These are phyloP conservation scores for Tetragonia tetragonoides DNA, from an alignment of 148 eudicot species.

Conservation along the genomic window DNA sequence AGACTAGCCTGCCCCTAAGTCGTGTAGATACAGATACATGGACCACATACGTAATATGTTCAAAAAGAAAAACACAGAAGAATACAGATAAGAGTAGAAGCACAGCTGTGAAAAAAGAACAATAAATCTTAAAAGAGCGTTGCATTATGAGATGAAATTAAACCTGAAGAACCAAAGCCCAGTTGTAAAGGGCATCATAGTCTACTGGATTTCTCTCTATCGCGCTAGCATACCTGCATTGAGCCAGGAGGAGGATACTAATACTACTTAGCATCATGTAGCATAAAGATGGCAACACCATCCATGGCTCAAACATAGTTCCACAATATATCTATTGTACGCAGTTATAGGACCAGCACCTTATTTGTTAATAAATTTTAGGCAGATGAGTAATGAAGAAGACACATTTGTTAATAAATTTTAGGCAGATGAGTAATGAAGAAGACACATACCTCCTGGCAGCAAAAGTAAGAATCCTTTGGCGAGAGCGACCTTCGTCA, in stretches of 20 bases:
- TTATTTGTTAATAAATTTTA: not conserved
- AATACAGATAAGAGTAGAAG: not conserved
- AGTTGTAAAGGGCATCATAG: conserved; percentile 90
- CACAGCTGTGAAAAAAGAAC: conserved; percentile 1
- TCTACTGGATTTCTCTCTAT: conserved; percentile 80
- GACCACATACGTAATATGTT: not conserved
- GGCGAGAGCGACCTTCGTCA: conserved; percentile 89
- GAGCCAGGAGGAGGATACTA: not conserved
- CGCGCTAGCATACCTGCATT: conserved; percentile 80
- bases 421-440: not conserved
- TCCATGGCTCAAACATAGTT: not conserved
- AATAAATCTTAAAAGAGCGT: not conserved
- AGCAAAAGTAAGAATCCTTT: conserved; percentile 84
- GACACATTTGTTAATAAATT: too few relatives aligned
- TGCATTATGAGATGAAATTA: not conserved
- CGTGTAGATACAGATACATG: not conserved
- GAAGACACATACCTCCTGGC: conserved; percentile 62
- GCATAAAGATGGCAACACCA: not conserved
- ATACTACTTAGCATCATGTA: not conserved
- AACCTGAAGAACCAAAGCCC: conserved; percentile 99
- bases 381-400: not conserved
- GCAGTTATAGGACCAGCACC: not conserved
- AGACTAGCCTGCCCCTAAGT: not conserved
- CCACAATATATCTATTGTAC: not conserved
- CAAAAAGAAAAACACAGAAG: not conserved